These are phyloP conservation scores for Pseudophaeomoniella oleicola DNA, from an alignment of 2,329 filamentous ascomycete genomes.

Conservation along the genomic window DNA sequence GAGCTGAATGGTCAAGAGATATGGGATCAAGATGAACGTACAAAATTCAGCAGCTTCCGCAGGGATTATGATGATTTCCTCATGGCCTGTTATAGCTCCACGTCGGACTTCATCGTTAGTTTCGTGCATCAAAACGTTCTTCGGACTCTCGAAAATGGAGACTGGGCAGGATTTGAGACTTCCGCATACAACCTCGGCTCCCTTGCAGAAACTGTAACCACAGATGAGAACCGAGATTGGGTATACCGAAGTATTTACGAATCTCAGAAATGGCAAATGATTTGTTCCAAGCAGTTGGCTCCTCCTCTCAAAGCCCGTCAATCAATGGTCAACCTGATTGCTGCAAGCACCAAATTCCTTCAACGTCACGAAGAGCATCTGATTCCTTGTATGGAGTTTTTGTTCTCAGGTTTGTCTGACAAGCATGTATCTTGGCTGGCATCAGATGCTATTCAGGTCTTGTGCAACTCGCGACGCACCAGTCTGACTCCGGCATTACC, in stretches of 20 bases:
- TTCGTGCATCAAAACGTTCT: neutral
- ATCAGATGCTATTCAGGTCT: slow-evolving; percentile 26
- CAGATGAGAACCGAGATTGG: neutral
- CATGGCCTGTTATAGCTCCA: slow-evolving; percentile 26
- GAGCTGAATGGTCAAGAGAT: slow-evolving; percentile 10
- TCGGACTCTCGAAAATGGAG: neutral
- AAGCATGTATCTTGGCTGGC: slow-evolving; percentile 14
- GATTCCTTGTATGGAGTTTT: slow-evolving; percentile 25
- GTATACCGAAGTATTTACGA: neutral
- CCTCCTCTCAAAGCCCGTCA: slow-evolving; percentile 14
- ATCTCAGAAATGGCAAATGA: neutral
- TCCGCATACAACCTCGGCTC: slow-evolving; percentile 28
- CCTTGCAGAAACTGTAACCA: slow-evolving; percentile 16
- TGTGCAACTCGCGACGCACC: slow-evolving; percentile 28
- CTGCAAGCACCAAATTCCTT: slow-evolving; percentile 28
- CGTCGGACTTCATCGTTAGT: neutral
- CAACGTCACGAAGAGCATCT: slow-evolving; percentile 26
- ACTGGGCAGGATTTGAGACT: slow-evolving; percentile 23
- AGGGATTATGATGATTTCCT: slow-evolving; percentile 30
- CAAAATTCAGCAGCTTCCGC: slow-evolving; percentile 28
- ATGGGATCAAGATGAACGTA: slow-evolving; percentile 28
- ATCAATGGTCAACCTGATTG: slow-evolving; percentile 27
- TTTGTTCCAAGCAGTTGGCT: neutral
- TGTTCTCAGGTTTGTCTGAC: slow-evolving; percentile 18
- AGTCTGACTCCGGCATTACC: slow-evolving; percentile 25